Percentiles rank a stretch among this genome's conserved stretches.
phyloP scores from a whole-genome alignment of 805 yeast species.

The Huiozyma naganishii region DNA sequence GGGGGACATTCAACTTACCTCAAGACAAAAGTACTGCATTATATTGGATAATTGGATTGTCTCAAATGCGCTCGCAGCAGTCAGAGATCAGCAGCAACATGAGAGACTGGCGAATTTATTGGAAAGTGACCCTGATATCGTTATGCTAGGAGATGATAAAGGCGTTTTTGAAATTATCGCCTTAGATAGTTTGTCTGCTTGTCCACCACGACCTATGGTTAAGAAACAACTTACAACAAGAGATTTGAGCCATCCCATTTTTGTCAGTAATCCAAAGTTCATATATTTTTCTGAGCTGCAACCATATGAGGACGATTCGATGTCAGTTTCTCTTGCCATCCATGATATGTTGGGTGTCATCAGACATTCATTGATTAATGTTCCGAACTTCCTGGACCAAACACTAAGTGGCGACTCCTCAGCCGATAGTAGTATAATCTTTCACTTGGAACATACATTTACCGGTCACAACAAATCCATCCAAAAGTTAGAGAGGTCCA shows the following conservation, averaged over 20 bases:
- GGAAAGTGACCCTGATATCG: slow-evolving; percentile 32
- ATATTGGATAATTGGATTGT: slow-evolving; percentile 34
- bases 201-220: slow-evolving; percentile 45
- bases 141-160: slow-evolving; percentile 30
- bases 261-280: slow-evolving; percentile 26
- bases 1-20: slow-evolving; percentile 35
- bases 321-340: slow-evolving; percentile 32
- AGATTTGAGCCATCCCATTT: slow-evolving; percentile 15
- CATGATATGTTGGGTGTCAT: slow-evolving; percentile 36
- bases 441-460: slow-evolving; percentile 40
- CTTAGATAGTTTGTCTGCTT: slow-evolving; percentile 39
- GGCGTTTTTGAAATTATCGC: slow-evolving; percentile 37
- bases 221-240: slow-evolving; percentile 30
- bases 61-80: slow-evolving; percentile 13
- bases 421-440: slow-evolving; percentile 6
- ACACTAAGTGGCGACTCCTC: slow-evolving; percentile 3
- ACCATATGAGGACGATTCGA: slow-evolving; percentile 13
- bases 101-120: slow-evolving; percentile 15
- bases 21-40: slow-evolving; percentile 25
- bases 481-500: slow-evolving; percentile 51
- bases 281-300: slow-evolving; percentile 30
- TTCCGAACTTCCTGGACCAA: slow-evolving; percentile 14
- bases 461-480: slow-evolving; percentile 86
- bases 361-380: slow-evolving; percentile 25
- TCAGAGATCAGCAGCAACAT: background rate